Evolutionary conservation across 805 yeast genomes (phyloP), one percentile per base, ranked within the genome.

Genomic region (Lachancea quebecensis): DNA sequence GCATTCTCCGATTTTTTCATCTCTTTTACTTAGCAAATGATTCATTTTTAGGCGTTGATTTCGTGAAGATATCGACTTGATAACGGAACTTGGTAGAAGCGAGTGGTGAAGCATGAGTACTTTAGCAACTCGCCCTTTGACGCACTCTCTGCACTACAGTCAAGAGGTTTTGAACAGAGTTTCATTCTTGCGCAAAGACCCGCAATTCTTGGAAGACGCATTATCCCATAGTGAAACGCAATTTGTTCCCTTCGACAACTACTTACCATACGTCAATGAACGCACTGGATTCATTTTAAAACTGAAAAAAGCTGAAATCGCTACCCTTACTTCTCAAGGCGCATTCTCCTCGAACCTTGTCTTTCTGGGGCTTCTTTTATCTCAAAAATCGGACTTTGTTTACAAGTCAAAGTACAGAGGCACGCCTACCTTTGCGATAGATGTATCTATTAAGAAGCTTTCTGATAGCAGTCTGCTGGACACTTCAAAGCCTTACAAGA

Each of bases 401-500:
- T 69, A 71, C 55, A 72, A 71, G 40, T 71, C 42, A 17, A 47
- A 37, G 8, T 78, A 79, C 58, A 67, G 69, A 30, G 90, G 90
- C 2, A 68, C 73, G 4, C 88, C 91, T 3, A 74, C 72, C 53
- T 82, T 71, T 62, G 86, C 82, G 0, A 71, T 84, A 29, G 87
- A 82, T 53, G 64, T 81, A 41, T 50, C 39, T 16, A n/a, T 14
- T 8, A 2, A 8, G 4, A 28, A n/a, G 7, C 18, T 34, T 9
- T 11, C 25, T 2, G 14, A 17, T 21, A 5, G 36, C 9, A 14
- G 17, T 2, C 12, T 39, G 7, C 21, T 17, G 30, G 42, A 39
- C 11, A 3, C 29, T 21, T 46, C 44, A 42, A 29, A 30, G 35
- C 51, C 32, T 32, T 38, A 27, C 30, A 29, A 30, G 30, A 43